Evolutionary conservation across 2,329 filamentous ascomycete genomes (phyloP).

Genomic region (Tolypocladium pustulatum): DNA sequence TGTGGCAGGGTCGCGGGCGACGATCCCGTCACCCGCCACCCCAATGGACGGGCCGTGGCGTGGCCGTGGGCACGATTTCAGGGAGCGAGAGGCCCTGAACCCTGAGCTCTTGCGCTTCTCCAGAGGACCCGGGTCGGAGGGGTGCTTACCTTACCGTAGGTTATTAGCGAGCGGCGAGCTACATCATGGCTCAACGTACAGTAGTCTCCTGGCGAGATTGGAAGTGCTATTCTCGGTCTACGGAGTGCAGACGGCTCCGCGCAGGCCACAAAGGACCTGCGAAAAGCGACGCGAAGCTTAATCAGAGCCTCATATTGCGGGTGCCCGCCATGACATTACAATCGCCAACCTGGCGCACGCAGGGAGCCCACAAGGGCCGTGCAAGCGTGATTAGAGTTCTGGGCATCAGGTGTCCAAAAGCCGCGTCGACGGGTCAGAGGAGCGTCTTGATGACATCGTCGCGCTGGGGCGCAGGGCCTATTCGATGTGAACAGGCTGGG

Average conservation of each 20-base stretch:
- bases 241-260: background rate
- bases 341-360: background rate
- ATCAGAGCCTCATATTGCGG: background rate
- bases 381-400: background rate
- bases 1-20: background rate
- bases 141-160: too few relatives aligned
- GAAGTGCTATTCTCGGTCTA: background rate
- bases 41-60: background rate
- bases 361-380: background rate
- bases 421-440: background rate
- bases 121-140: too few relatives aligned
- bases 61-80: background rate
- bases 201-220: background rate
- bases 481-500: background rate
- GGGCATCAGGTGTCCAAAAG: background rate
- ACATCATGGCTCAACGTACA: background rate
- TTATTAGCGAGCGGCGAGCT: background rate
- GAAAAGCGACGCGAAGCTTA: background rate
- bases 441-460: background rate
- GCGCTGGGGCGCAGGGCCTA: background rate
- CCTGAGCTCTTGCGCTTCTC: background rate
- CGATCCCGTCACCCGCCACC: background rate
- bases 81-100: background rate
- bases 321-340: background rate
- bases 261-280: background rate